Evolutionary conservation across 1,139 yeast species (phyloP).

Genomic region (Taphrina pruni): DNA sequence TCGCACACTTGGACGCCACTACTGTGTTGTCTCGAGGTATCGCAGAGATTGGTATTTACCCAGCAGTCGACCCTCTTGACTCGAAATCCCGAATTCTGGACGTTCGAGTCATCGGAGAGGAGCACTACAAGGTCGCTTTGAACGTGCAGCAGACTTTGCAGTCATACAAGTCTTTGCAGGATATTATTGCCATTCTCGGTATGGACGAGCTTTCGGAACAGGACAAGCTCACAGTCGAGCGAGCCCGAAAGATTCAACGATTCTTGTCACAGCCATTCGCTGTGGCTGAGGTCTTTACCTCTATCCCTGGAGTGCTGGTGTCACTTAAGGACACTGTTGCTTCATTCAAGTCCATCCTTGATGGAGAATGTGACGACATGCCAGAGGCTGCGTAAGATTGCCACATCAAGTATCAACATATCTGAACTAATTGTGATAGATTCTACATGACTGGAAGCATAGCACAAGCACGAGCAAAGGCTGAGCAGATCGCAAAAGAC

Average conservation of each 20-base stretch:
- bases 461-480: conserved; percentile 22
- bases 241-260: conserved; percentile 99
- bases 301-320: conserved; percentile 97
- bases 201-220: conserved; percentile 99
- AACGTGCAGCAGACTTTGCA: conserved; percentile 97
- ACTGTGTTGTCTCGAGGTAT: conserved; percentile 99
- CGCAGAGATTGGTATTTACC: conserved; percentile 99
- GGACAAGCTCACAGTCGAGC: conserved; percentile 98
- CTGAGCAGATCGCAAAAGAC: conserved; percentile 35
- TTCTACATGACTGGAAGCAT: conserved; percentile 99
- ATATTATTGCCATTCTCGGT: conserved; percentile 99
- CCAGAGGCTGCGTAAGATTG: conserved; percentile 83
- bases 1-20: conserved; percentile 99
- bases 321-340: conserved; percentile 92
- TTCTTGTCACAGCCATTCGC: conserved; percentile 99
- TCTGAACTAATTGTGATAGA: background rate
- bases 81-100: conserved; percentile 98
- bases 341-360: conserved; percentile 96
- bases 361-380: conserved; percentile 96
- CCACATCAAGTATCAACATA: background rate
- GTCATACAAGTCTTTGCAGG: conserved; percentile 99
- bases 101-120: conserved; percentile 96
- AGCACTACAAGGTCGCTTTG: conserved; percentile 95
- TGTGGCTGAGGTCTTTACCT: conserved; percentile 99
- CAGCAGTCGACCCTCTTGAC: conserved; percentile 99